These are phyloP conservation scores for Calendula officinalis DNA, from an alignment of 129 eudicot species.

Conservation along the genomic window DNA sequence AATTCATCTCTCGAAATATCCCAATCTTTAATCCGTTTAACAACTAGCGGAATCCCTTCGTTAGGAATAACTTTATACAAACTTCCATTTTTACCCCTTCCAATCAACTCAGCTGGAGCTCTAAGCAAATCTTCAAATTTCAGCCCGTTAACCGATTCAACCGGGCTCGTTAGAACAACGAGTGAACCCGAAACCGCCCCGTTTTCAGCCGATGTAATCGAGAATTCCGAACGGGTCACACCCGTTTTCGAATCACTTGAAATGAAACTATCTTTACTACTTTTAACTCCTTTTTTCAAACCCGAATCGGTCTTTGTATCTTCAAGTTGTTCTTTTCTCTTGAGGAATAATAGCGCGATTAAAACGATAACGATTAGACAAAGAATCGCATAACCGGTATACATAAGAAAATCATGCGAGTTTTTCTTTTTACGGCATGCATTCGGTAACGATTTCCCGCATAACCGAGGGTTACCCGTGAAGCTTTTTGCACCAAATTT, in stretches of 20 bases:
- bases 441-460: slow-evolving; percentile 50
- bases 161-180: slow-evolving; percentile 50
- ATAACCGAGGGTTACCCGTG: slow-evolving; percentile 49
- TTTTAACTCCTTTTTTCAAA: slow-evolving; percentile 26
- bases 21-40: slow-evolving; percentile 76
- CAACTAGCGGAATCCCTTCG: slow-evolving; percentile 44
- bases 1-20: slow-evolving; percentile 54
- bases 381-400: slow-evolving; percentile 47
- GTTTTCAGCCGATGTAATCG: slow-evolving; percentile 57
- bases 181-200: slow-evolving; percentile 49
- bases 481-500: slow-evolving; percentile 42
- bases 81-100: slow-evolving; percentile 75
- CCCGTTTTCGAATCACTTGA: slow-evolving; percentile 41
- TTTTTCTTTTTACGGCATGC: slow-evolving; percentile 36
- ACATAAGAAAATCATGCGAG: slow-evolving; percentile 37
- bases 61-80: slow-evolving; percentile 54
- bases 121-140: slow-evolving; percentile 65
- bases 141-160: slow-evolving; percentile 48
- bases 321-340: slow-evolving; percentile 27
- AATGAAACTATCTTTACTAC: slow-evolving; percentile 25
- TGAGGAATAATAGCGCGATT: slow-evolving; percentile 37
- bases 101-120: slow-evolving; percentile 73
- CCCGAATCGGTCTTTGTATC: slow-evolving; percentile 8
- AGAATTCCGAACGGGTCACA: slow-evolving; percentile 54
- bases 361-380: slow-evolving; percentile 39